Evolutionary conservation across 2,329 filamentous ascomycete genomes (phyloP).

Genomic region (Trichothecium sympodiale): DNA sequence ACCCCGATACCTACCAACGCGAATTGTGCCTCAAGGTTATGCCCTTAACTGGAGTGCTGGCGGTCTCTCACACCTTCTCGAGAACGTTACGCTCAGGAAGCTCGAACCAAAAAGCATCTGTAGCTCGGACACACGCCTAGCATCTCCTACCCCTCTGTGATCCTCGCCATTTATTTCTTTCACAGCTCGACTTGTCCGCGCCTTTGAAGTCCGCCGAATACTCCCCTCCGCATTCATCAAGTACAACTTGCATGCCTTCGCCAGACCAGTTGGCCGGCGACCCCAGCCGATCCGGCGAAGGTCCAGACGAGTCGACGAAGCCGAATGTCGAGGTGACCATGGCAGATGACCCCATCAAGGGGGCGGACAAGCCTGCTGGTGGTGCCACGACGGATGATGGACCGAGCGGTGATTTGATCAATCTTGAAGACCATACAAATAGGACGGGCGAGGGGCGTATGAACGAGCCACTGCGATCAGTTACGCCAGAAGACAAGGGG

Average conservation of each 20-base stretch:
- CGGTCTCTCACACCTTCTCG: too few species aligned
- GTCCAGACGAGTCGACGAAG: constrained; percentile 11
- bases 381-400: background rate
- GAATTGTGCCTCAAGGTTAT: too few species aligned
- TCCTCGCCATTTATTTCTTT: too few species aligned
- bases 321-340: constrained; percentile 14
- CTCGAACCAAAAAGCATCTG: too few species aligned
- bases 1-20: too few species aligned
- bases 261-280: constrained; percentile 16
- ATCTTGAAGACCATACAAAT: background rate
- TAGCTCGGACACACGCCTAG: background rate
- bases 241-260: constrained; percentile 23
- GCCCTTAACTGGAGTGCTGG: too few species aligned
- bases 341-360: constrained; percentile 13
- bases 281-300: constrained; percentile 1
- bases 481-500: constrained; percentile 8
- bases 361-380: constrained; percentile 3
- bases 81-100: too few species aligned
- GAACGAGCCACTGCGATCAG: background rate
- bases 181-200: too few species aligned
- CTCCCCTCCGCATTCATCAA: background rate
- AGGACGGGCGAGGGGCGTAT: background rate
- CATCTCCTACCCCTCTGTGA: background rate
- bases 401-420: background rate
- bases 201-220: background rate